These are phyloP conservation scores for Trichoderma oligosporum DNA, from an alignment of 2,329 filamentous ascomycete genomes.

Conservation along the genomic window DNA sequence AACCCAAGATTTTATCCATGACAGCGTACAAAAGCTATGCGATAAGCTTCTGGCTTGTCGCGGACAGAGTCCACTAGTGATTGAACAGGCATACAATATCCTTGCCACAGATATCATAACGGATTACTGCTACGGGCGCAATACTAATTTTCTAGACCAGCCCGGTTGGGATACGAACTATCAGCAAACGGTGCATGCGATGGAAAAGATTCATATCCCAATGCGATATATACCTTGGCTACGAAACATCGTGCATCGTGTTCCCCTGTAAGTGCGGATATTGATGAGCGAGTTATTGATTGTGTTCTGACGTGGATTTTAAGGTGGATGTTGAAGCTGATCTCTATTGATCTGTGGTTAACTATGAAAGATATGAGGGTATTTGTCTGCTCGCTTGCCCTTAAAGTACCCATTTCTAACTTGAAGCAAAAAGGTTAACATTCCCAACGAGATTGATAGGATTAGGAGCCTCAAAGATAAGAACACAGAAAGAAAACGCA, in stretches of 20 bases:
- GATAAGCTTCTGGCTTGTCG: conserved; percentile 20
- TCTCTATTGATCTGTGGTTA: neutral
- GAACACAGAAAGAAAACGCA: neutral
- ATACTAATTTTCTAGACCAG: conserved; percentile 18
- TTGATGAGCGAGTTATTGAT: neutral
- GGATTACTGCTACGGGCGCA: conserved; percentile 28
- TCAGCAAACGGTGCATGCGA: conserved; percentile 14
- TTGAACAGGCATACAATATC: conserved; percentile 20
- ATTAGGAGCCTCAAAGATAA: neutral
- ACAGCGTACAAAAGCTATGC: conserved; percentile 21
- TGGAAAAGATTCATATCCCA: conserved; percentile 20
- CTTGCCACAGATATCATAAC: conserved; percentile 30
- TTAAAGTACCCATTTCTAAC: no score
- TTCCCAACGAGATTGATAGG: neutral
- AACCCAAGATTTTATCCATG: conserved; percentile 22
- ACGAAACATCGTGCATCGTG: conserved; percentile 2
- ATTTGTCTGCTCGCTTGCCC: no score
- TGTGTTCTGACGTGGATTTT: neutral
- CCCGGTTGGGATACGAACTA: conserved; percentile 19
- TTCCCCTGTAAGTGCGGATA: conserved; percentile 15
- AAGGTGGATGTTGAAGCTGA: neutral
- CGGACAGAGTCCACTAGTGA: conserved; percentile 13
- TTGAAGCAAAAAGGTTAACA: no score
- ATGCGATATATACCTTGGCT: conserved; percentile 18
- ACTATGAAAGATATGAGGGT: neutral